These are phyloP conservation scores for Aspergillus sp. DNA, from an alignment of 2,329 filamentous ascomycete genomes.

Conservation along the genomic window DNA sequence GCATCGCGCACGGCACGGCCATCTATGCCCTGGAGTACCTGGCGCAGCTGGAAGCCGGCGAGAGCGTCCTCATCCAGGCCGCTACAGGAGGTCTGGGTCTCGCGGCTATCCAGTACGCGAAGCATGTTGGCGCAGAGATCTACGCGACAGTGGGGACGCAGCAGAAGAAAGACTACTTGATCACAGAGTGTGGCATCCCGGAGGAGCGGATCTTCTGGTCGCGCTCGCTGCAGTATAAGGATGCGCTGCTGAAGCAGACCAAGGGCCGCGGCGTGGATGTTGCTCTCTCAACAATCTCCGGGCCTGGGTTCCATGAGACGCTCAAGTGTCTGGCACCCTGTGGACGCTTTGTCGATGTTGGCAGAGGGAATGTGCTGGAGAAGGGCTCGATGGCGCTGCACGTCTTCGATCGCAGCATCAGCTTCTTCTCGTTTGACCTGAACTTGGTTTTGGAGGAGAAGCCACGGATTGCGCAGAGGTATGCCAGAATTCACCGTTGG, in stretches of 20 bases:
- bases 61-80: constrained; percentile 20
- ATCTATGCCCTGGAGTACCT: constrained; percentile 18
- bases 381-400: neutral
- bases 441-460: neutral
- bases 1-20: constrained; percentile 15
- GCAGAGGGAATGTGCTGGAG: constrained; percentile 29
- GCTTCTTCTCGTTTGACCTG: neutral
- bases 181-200: constrained; percentile 17
- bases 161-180: constrained; percentile 15
- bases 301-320: constrained; percentile 12
- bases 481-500: neutral
- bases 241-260: neutral
- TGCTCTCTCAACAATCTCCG: constrained; percentile 18
- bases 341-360: constrained; percentile 49
- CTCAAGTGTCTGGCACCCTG: constrained; percentile 27
- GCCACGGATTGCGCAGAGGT: neutral
- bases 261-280: constrained; percentile 16
- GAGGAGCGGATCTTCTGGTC: constrained; percentile 14
- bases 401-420: neutral
- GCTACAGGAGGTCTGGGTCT: constrained; percentile 15
- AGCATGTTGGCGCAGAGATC: constrained; percentile 13
- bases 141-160: constrained; percentile 12
- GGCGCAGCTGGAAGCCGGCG: constrained; percentile 15
- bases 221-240: constrained; percentile 7
- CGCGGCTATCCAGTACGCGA: constrained; percentile 16